Base-by-base conservation (phyloP, 768 basidiomycete genomes). In the Lyophyllum shimeji region DNA sequence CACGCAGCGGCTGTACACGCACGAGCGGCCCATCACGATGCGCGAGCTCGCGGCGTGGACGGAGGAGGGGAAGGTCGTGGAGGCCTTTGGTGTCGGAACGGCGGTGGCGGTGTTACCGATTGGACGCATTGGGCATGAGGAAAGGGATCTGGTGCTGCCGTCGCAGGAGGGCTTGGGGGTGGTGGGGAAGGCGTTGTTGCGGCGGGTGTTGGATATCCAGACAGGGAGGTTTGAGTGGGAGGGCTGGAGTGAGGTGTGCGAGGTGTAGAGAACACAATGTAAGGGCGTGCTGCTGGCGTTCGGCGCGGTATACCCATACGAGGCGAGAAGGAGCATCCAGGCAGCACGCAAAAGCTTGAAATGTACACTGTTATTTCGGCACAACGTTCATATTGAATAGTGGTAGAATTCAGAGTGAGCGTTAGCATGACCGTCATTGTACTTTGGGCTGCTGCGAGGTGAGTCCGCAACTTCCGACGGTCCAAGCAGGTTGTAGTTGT, bases 81-180 rank as follows among this genome's bases (percentile, higher is more conserved):
- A 96, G 71, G 77, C 84, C 5, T 90, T 97, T 61, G 84, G 85
- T 12, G 82, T 88, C 3, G 94, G 94, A 9, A 90, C 87, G 0
- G 92, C 89, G 1, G 89, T 83, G 13, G 77, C 90, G 46, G 82
- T 93, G 37, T 84, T 79, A 0, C 79, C 85, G 9, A 76, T 88
- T 1, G 78, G 82, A 21, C 77, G 76, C 39, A 87, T 93, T 64
- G 78, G 81, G 13, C 82, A 77, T 51, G 64, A 72, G 51, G 73
- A 72, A 0, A 62, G 65, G 44, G 82, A 82, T 33, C 63, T 87
- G 29, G 58, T 71, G 3, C 66, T 90, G 9, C 86, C 84, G 0
- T 73, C 70, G 17, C 75, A 84, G 27, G 72, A 75, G 39, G 79
- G 79, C 0, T 44, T 82, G 23, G 82, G 82, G 0, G 72, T 72